phyloP scores from a whole-genome alignment of 495 filamentous ascomycete species.

The Podospora fimiseda region DNA sequence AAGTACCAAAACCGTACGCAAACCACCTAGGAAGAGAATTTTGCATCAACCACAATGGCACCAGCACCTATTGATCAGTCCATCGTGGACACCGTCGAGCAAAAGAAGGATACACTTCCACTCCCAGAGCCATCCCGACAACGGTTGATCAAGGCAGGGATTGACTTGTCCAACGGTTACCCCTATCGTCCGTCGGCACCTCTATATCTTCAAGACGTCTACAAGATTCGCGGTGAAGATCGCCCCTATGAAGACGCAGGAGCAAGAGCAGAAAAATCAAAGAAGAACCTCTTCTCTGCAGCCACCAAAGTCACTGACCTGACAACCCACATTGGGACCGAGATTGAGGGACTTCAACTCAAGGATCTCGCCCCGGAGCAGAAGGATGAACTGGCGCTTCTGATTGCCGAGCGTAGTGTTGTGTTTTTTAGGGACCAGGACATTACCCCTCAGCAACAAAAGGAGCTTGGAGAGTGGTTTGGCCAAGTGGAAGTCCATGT shows the following conservation, averaged over 20 bases:
- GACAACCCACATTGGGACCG: conserved; percentile 63
- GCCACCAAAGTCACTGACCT: conserved; percentile 61
- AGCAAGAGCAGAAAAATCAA: conserved; percentile 58
- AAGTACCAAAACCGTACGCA: too few species aligned
- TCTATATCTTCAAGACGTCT: conserved; percentile 60
- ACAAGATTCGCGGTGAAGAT: conserved; percentile 53
- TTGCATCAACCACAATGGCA: conserved; percentile 29
- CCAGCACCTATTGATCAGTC: conserved; percentile 49
- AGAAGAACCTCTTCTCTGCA: conserved; percentile 57
- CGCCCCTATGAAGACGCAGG: conserved; percentile 55
- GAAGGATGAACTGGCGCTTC: conserved; percentile 62
- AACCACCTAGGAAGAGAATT: too few species aligned
- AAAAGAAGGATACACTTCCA: conserved; percentile 54
- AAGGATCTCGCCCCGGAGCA: conserved; percentile 63
- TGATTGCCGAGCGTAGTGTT: conserved; percentile 67
- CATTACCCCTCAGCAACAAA: conserved; percentile 62
- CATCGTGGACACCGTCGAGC: conserved; percentile 54
- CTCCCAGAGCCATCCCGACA: conserved; percentile 48
- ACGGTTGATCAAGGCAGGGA: conserved; percentile 56
- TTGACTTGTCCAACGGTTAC: conserved; percentile 60
- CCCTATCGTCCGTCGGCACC: conserved; percentile 61
- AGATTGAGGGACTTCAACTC: conserved; percentile 62
- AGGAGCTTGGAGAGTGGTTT: conserved; percentile 57
- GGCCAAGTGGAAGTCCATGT: conserved; percentile 65
- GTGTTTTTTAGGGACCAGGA: conserved; percentile 74